Conservation (phyloP, 495 filamentous ascomycete species). For the Tuber melanosporum region DNA sequence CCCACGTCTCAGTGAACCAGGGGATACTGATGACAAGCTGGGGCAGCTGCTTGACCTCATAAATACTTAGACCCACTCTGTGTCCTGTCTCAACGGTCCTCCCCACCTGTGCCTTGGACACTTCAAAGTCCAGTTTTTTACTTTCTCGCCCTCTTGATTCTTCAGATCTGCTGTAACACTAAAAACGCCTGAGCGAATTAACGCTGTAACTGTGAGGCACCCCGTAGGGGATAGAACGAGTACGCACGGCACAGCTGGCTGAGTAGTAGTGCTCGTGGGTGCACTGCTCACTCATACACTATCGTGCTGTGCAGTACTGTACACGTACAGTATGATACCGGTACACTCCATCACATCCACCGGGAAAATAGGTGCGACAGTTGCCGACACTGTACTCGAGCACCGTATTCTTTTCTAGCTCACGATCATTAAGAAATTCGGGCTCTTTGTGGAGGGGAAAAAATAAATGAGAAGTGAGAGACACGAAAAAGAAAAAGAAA, state of each 20-base stretch:
- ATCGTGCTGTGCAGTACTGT: too few relatives aligned
- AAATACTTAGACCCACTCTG: too few relatives aligned
- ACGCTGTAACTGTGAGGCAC: neutral
- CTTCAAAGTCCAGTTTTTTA: too few relatives aligned
- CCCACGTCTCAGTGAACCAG: too few relatives aligned
- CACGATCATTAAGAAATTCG: conserved; percentile 5
- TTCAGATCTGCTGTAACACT: neutral
- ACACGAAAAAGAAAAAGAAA: neutral
- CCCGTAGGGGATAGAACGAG: neutral
- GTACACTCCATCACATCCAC: neutral
- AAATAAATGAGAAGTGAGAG: neutral
- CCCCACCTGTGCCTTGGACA: too few relatives aligned
- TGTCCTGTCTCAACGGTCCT: too few relatives aligned
- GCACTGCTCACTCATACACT: neutral
- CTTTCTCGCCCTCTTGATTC: too few relatives aligned
- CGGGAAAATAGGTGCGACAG: neutral
- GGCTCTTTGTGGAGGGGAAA: conserved; percentile 24
- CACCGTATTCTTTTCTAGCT: conserved; percentile 2
- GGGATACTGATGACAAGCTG: too few relatives aligned
- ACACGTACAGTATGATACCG: too few relatives aligned
- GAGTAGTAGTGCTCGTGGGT: neutral
- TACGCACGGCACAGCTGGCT: neutral
- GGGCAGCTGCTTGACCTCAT: too few relatives aligned
- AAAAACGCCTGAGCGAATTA: conserved; percentile 3
- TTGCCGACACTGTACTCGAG: neutral